Evolutionary conservation across 1,284 basidiomycete genomes (phyloP).

Genomic region (Ceratobasidium sp.): DNA sequence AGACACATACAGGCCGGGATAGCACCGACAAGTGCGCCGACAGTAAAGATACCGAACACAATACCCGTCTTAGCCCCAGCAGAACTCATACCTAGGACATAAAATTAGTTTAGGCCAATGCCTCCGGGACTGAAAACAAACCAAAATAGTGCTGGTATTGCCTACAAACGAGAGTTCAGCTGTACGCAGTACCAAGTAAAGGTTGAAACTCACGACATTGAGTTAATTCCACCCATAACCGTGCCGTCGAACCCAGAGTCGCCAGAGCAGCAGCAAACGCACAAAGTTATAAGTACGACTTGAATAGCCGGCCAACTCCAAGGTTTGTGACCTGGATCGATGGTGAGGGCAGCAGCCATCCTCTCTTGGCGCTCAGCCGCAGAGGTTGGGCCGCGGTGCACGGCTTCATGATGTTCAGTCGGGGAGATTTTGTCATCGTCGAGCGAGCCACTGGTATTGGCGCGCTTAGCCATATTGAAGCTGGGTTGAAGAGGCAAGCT

Average conservation of each 20-base stretch:
- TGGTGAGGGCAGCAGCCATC: constrained; percentile 59
- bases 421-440: constrained; percentile 29
- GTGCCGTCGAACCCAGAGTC: constrained; percentile 66
- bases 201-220: constrained; percentile 40
- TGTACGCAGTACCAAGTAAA: not conserved
- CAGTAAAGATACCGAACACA: constrained; percentile 67
- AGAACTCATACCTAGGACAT: constrained; percentile 59
- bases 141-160: constrained; percentile 36
- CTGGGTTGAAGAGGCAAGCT: not conserved
- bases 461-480: constrained; percentile 19
- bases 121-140: not conserved
- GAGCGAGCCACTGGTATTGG: constrained; percentile 21
- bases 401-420: constrained; percentile 12
- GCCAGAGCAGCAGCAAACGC: constrained; percentile 52
- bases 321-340: constrained; percentile 62
- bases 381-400: not conserved
- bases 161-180: not conserved
- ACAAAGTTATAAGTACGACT: constrained; percentile 51
- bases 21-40: constrained; percentile 56
- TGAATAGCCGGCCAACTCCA: constrained; percentile 58
- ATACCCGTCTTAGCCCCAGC: constrained; percentile 62
- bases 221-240: constrained; percentile 66
- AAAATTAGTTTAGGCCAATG: constrained; percentile 59
- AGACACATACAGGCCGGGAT: constrained; percentile 58
- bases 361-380: constrained; percentile 56